Evolutionary conservation across 164 flowering plant species (phyloP).

Genomic region (Chimonanthus salicifolius): DNA sequence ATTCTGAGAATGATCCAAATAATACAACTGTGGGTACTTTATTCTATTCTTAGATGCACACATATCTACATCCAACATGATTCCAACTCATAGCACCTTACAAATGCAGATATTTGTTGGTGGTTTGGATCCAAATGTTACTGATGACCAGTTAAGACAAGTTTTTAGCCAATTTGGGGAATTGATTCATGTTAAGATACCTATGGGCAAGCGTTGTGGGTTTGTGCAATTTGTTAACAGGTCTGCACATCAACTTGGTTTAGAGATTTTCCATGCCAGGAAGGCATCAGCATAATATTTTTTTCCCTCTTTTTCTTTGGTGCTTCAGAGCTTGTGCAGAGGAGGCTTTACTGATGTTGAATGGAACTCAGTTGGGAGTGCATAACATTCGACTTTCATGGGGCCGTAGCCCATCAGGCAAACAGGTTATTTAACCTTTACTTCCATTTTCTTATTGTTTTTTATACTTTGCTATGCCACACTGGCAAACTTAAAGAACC

Average conservation of each 20-base stretch:
- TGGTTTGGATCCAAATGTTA: conserved; percentile 61
- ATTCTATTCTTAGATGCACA: conserved; percentile 1
- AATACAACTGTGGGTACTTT: conserved; percentile 80
- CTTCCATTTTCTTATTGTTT: background rate
- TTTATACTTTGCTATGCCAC: background rate
- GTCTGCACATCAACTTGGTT: conserved; percentile 19
- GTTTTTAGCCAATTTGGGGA: conserved; percentile 68
- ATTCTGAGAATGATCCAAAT: conserved; percentile 71
- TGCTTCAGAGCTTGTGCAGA: conserved; percentile 61
- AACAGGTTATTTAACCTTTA: conserved; percentile 34
- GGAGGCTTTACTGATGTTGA: conserved; percentile 58
- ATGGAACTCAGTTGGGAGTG: conserved; percentile 63
- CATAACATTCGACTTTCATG: conserved; percentile 74
- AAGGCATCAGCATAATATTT: no score
- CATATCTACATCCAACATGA: background rate
- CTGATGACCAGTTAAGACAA: conserved; percentile 67
- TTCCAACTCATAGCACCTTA: conserved; percentile 10
- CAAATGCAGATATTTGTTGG: conserved; percentile 82
- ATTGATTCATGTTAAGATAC: conserved; percentile 78
- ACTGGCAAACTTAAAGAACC: no score
- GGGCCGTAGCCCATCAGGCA: conserved; percentile 81
- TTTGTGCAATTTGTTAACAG: conserved; percentile 86
- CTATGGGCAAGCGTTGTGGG: conserved; percentile 83
- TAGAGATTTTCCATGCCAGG: no score
- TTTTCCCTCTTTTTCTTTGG: background rate